Percentiles rank a stretch among this genome's conserved stretches.
phyloP scores from a whole-genome alignment of 1,139 yeast species.

The Geotrichum restrictum region DNA sequence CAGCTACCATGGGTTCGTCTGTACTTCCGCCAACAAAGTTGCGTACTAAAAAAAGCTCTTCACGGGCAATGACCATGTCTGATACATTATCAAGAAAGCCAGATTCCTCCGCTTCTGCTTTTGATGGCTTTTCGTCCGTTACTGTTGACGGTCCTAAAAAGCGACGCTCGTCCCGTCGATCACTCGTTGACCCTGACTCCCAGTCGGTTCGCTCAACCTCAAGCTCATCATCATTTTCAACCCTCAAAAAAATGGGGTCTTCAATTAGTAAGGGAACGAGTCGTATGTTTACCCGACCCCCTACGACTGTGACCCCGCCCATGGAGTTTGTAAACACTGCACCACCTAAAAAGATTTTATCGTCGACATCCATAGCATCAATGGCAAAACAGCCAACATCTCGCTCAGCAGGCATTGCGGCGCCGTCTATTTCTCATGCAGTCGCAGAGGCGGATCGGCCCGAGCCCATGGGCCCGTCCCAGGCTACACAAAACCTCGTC shows the following conservation, averaged over 20 bases:
- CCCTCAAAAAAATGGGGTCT: conserved; percentile 27
- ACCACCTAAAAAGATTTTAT: not conserved
- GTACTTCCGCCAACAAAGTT: not conserved
- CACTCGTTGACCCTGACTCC: conserved; percentile 25
- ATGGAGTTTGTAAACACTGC: conserved; percentile 1
- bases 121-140: conserved; percentile 19
- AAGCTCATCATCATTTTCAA: conserved; percentile 33
- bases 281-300: conserved; percentile 4
- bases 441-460: conserved; percentile 28
- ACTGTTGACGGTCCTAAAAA: conserved; percentile 6
- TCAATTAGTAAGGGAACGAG: conserved; percentile 20
- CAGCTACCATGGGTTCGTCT: conserved; percentile 12
- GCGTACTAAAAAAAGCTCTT: conserved; percentile 11
- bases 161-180: conserved; percentile 11
- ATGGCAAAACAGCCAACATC: not conserved
- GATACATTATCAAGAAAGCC: not conserved
- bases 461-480: not conserved
- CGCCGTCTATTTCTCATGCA: conserved; percentile 29
- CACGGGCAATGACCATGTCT: conserved; percentile 9
- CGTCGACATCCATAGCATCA: conserved; percentile 9
- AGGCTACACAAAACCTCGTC: not conserved
- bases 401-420: conserved; percentile 1
- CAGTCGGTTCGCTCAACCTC: conserved; percentile 29
- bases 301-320: not conserved
- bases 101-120: conserved; percentile 10